Base-by-base conservation (phyloP, 257 asterid genomes). In the Lycium ferocissimum region DNA sequence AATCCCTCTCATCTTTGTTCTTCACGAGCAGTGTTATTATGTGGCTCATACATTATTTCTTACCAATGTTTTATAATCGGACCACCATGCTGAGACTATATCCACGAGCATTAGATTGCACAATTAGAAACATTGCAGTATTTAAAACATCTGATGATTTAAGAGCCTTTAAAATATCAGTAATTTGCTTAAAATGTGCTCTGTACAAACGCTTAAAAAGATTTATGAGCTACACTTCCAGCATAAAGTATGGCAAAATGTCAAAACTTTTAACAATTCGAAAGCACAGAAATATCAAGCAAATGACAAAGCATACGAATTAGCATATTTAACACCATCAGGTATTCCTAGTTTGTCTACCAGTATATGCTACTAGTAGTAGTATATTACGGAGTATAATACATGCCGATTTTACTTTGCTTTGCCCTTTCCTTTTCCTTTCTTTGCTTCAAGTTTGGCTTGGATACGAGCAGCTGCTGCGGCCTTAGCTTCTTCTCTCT, bases 401-500 rank as follows among this genome's bases (percentile, higher is more conserved):
- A 51, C 62, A 22, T 22, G 0, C 7, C 43, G 22, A 3, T 38
- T 75, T 85, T 90, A 95, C 86, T 93, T 95, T 40, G 89, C 90
- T 86, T 94, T 95, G 47, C 98, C 99, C 87, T 97, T 97, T 0
- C 99, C 99, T 89, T 94, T 97, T 83, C 99, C 97, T 84, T 94
- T 97, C 89, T 95, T 97, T 53, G 97, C 94, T 2, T 94, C 98
- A 59, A 95, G 98, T 88, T 95, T 97, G 85, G 99, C 97, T 90
- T 94, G 99, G 67, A 97, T 91, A 79, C 98, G 91, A 47, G 99
- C 99, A 33, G 99, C 95, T 7, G 99, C 99, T 0, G 98, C 98
- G 0, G 98, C 98, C 91, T 97, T 95, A 2, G 99, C 99, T 87
- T 95, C 99, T 91, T 97, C 99, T 81, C 99, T 88, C 90, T 95